Evolutionary conservation across 2,329 filamentous ascomycete species (phyloP), one percentile per base, ranked within the genome.

Genomic region (Thyridium curvatum): DNA sequence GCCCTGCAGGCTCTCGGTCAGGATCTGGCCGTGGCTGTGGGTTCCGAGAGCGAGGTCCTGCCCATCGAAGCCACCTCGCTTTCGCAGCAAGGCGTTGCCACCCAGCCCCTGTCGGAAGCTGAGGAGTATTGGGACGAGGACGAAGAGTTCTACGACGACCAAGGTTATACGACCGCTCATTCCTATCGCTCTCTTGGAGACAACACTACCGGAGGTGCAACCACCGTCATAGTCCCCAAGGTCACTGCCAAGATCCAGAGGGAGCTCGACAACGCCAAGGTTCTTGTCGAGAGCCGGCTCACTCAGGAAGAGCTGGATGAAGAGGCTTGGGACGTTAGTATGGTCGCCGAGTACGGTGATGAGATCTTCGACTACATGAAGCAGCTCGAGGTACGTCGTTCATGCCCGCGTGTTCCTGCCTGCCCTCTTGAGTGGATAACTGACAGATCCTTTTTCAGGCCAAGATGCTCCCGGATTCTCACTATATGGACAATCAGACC

Each of bases 401-500:
- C 32, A 16, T 18, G 31, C 10, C 15, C 12, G 32, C 17, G 12
- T 34, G 15, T 18, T 34, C 5, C 17, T 16, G 32, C 32, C 6
- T 13, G 13, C 30, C 30, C 26, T 13, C 28, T 16, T 10, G 6
- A 10, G 21, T 12, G 4, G 47, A 41, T 32, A 5, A 32, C 30
- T 32, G 30, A 21, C 34, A 9, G 9, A 6, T 9, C 28, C 10
- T 12, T 29, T 15, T 4, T 9, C n/a, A 53, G 51, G 34, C 39
- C 14, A 46, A 44, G n/a, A 51, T 52, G 79, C 72, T 90, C 31
- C 93, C 93, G 2, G 90, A 93, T 54, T 74, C 88, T 4, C 79
- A 93, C 59, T 98, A 98, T 71, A 98, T 98, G 91, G 88, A 95
- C 46, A 82, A 85, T 49, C 93, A 98, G 61, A 82, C 84, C n/a